Base-by-base conservation (phyloP, 257 asterid genomes). In the Gentiana macrophylla region DNA sequence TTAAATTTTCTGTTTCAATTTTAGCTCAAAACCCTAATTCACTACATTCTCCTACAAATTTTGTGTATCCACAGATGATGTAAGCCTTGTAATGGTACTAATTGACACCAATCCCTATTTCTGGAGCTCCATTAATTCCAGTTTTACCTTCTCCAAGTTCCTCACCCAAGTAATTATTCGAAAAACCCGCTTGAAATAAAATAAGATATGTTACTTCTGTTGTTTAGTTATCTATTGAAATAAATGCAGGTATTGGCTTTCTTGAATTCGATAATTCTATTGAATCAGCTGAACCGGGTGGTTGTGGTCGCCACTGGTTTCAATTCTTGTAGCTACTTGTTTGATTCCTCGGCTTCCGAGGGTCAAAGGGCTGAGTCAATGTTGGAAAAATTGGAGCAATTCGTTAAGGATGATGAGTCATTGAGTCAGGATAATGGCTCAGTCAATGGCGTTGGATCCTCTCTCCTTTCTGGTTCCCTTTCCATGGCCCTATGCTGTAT, bases 401-500 rank as follows among this genome's bases (percentile, higher is more conserved):
- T 82, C 79, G 78, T 86, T 37, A 84, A 80, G 49, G 84, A 84
- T 61, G 96, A 90, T 12, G 79, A 75, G 73, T 69, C 74, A 36
- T 57, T 78, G 55, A 79, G 86, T 64, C 66, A 61, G 59, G 95
- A 79, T 4, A 38, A 35, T 53, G 81, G 74, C 52, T 76, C 75
- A 4, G 85, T 80, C 8, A 78, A 74, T 61, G 89, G 87, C 37
- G 83, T 83, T 9, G 81, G 86, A 41, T 71, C 74, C 72, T 76
- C 98, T 0, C 90, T 90, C 63, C 95, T 86, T 34, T 84, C 96
- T 32, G 96, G 96, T 55, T 83, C 96, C 56, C 91, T 90, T 49
- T 90, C 98, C 32, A 84, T 86, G 96, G 98, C 98, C 7, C 77
- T 90, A n/a, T 90, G 96, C 62, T 86, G 95, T 90, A 90, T 90